Evolutionary conservation across 495 filamentous ascomycete genomes (phyloP).

Genomic region (Xylaria venustula): DNA sequence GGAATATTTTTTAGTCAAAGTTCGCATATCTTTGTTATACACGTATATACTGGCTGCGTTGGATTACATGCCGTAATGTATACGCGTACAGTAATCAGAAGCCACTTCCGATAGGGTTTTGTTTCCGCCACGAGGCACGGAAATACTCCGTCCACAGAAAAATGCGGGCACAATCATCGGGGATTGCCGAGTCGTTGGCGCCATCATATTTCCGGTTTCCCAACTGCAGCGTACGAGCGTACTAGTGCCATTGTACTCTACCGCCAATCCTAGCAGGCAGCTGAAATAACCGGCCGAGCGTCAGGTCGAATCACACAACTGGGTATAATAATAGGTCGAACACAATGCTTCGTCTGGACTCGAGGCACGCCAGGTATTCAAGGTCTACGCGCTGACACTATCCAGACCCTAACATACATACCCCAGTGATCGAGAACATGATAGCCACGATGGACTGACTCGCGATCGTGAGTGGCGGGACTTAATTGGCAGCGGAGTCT

Average conservation of each 20-base stretch:
- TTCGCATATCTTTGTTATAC: not conserved
- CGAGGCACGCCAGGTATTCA: not conserved
- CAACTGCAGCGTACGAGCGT: no score
- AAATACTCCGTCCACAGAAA: not conserved
- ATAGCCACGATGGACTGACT: not conserved
- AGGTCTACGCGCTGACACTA: not conserved
- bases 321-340: not conserved
- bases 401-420: not conserved
- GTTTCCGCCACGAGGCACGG: not conserved
- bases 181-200: slow-evolving; percentile 3
- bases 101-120: not conserved
- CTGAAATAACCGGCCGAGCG: not conserved
- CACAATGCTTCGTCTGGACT: not conserved
- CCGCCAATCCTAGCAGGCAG: not conserved
- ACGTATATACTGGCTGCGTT: not conserved
- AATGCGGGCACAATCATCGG: not conserved
- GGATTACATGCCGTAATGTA: not conserved
- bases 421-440: not conserved
- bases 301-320: not conserved
- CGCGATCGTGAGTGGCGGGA: not conserved
- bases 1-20: not conserved
- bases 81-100: slow-evolving; percentile 10
- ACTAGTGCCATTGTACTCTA: no score
- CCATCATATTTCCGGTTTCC: slow-evolving; percentile 1
- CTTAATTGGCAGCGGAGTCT: not conserved